Conservation (phyloP, 2,329 filamentous ascomycete genomes). For the Neofusicoccum umdonicola region DNA sequence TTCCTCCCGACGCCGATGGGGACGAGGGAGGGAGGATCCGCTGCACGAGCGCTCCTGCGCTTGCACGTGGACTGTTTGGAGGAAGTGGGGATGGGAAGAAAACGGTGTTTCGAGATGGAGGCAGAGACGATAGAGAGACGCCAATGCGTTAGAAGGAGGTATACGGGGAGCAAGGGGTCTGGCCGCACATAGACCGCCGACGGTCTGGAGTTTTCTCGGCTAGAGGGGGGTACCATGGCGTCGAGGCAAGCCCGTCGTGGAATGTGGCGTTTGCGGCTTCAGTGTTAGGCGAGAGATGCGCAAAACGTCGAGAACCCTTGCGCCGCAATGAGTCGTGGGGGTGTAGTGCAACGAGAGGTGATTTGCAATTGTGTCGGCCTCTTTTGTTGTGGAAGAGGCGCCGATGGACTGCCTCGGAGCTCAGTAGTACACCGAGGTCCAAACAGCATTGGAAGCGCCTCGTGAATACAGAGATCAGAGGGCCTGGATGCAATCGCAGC, state of each 20-base stretch:
- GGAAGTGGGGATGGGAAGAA: not conserved
- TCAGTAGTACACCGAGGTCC: too few species aligned
- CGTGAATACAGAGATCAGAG: too few species aligned
- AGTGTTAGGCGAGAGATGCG: not conserved
- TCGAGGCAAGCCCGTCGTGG: not conserved
- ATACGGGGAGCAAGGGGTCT: too few species aligned
- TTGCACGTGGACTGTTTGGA: not conserved
- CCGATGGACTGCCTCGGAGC: not conserved
- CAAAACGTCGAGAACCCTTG: not conserved
- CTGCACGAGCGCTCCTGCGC: not conserved
- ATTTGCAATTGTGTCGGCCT: not conserved
- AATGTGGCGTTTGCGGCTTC: not conserved
- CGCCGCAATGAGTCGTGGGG: not conserved
- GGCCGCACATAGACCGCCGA: not conserved
- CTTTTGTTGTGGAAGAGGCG: not conserved
- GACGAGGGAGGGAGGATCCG: not conserved
- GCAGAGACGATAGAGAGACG: not conserved
- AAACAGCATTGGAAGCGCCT: too few species aligned
- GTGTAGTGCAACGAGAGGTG: not conserved
- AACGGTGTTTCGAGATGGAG: not conserved
- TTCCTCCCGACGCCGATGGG: not conserved
- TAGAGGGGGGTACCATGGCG: not conserved
- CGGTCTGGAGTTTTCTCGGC: not conserved
- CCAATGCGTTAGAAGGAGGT: not conserved
- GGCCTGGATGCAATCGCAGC: too few species aligned